Evolutionary conservation across 306 rosid species (phyloP).

Genomic region (Gleditsia sinensis): DNA sequence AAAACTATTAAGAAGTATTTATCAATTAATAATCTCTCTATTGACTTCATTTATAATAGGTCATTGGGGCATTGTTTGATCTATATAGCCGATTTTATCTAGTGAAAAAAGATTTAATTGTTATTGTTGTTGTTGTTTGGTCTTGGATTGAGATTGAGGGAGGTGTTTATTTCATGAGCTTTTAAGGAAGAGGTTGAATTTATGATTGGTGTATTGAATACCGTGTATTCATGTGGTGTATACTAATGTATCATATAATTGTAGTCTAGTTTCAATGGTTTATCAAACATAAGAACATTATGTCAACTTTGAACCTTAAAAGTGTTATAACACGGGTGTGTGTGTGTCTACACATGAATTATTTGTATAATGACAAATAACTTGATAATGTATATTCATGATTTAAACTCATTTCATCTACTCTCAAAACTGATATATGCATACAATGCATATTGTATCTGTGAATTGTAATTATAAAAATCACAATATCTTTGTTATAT

Average conservation of each 20-base stretch:
- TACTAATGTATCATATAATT: not conserved
- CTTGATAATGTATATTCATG: not conserved
- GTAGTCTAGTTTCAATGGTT: conserved; percentile 7
- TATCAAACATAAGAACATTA: not conserved
- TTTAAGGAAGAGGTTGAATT: not conserved
- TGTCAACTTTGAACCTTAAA: not conserved
- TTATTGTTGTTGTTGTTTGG: too few relatives aligned
- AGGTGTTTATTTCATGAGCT: not conserved
- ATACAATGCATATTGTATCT: not conserved
- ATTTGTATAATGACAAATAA: not conserved
- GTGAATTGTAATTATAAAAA: not conserved
- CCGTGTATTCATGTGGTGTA: not conserved
- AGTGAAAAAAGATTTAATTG: too few relatives aligned
- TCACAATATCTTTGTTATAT: not conserved
- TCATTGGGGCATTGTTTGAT: too few relatives aligned
- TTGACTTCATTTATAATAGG: too few relatives aligned
- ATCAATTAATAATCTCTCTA: too few relatives aligned
- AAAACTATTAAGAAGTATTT: too few relatives aligned
- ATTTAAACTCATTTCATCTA: not conserved
- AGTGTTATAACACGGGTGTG: not conserved
- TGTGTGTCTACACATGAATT: not conserved
- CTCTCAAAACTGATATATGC: not conserved
- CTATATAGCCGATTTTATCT: too few relatives aligned
- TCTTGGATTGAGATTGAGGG: not conserved
- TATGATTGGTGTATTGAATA: not conserved